Base-by-base conservation (phyloP, 208 protist genomes). In the Leishmania gerbilli region DNA sequence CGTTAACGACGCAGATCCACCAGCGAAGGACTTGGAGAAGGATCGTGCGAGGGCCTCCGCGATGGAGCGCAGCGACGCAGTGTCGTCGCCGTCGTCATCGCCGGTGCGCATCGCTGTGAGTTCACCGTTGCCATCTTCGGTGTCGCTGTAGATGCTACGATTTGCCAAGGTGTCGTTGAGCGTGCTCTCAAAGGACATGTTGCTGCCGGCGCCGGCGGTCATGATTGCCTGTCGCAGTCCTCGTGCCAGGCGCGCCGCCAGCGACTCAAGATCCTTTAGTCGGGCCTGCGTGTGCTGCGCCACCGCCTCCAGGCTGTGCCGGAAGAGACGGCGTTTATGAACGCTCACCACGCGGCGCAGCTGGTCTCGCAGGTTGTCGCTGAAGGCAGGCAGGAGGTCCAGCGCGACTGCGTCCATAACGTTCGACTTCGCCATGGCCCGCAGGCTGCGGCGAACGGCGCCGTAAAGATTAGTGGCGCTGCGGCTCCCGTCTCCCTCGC, bases 351-450 rank as follows among this genome's bases (percentile, higher is more conserved):
- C 72, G 47, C 72, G 67, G 40, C 55, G 82, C 58, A 85, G 77
- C 13, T 42, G 58, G 55, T 82, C 72, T 31, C 74, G 76, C 1
- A 85, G 77, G 1, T 85, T 77, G 31, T 85, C 82, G 64, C 76
- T 53, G 64, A 85, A 85, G 53, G 77, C 71, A 11, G 82, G 82
- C 9, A 85, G 77, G 4, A 85, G 62, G 55, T 85, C 82, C 9
- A 85, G 71, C n/a, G 71, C 62, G 1, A 65, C 49, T 19, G 82
- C 77, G 72, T 79, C 56, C 77, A 82, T 67, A 45, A 78, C 82
- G 65, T 85, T 81, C 53, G 77, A 64, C 72, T 75, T 74, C 42
- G 74, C 77, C 51, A 62, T 58, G 34, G 72, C 58, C 7, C 74
- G 77, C 47, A 85, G 77, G 6, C 47, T 55, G 40, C 64, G 67